Evolutionary conservation across 1,139 yeast genomes (phyloP), one percentile per base, ranked within the genome.

Genomic region (Geotrichum histeridarum): DNA sequence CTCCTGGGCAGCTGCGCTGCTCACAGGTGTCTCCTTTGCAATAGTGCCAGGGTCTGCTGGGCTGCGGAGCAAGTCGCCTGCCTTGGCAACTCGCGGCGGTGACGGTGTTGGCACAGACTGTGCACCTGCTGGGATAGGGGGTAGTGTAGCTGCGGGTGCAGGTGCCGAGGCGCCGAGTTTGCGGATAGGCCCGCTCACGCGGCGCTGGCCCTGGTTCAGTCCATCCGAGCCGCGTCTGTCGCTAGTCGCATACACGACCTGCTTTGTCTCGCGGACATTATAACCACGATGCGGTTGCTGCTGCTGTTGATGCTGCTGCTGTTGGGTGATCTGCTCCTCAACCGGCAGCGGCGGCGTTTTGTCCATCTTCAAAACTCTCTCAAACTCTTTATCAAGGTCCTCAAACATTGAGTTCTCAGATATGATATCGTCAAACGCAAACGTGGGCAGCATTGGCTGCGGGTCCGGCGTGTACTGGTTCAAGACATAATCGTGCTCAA

Each of bases 391-490:
- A 39, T 64, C 66, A 46, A 74, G 50, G 43, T 76, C 79, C 46
- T 69, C 73, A 61, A 77, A 74, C 35, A 72, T 64, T 9, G 65
- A 59, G 42, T 73, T 77, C 27, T 53, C 56, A 7, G 56, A 48
- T 18, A 74, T 67, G 9, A 73, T 73, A 12, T 70, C 75, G 15
- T 71, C 70, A 27, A 60, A 59, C 30, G 59, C 56, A 35, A 65
- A 59, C 30, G 62, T 61, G 27, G 27, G 27, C 32, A 67, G 60
- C 47, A 61, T 31, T 12, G 66, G 66, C n/a, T 76, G 78, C 17
- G 65, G 63, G 2, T 74, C 72, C 41, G 76, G 70, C 2, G 79
- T 74, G 15, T 75, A 70, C 47, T 76, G 70, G 1, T 71, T 72
- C 47, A 71, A 65, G 53, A 74, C 27, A 35, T 22, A 33, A 8